Conservation (phyloP, 805 yeast genomes). For the Saccharomycopsis synnaedendra region DNA sequence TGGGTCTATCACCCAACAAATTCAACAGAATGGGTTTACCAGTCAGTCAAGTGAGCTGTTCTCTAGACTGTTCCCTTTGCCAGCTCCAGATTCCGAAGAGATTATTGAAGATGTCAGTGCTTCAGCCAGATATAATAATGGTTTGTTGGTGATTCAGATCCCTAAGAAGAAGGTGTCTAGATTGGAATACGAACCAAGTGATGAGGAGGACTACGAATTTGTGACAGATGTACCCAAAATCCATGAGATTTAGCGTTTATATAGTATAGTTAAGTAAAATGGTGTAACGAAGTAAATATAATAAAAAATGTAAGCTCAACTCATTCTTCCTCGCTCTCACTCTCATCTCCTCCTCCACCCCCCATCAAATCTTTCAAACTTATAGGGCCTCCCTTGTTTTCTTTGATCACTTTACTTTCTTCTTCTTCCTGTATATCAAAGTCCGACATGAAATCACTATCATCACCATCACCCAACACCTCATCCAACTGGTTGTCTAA, state of each 20-base stretch:
- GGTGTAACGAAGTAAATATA: too few relatives aligned
- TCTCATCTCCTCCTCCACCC: not conserved
- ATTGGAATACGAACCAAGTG: too few relatives aligned
- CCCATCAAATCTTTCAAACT: conserved; percentile 1
- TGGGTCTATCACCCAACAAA: conserved; percentile 4
- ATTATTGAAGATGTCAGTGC: conserved; percentile 1
- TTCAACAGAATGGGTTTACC: conserved; percentile 4
- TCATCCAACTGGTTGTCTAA: not conserved
- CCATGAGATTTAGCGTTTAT: not conserved
- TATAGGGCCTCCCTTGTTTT: not conserved
- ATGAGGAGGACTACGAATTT: too few relatives aligned
- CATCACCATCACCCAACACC: not conserved
- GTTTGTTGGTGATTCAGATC: conserved; percentile 4
- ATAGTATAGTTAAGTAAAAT: too few relatives aligned
- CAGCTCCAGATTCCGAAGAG: not conserved
- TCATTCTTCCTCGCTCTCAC: not conserved
- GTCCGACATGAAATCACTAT: not conserved
- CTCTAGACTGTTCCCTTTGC: not conserved
- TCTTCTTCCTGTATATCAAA: conserved; percentile 1
- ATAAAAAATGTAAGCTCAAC: not conserved
- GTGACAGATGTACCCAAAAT: not conserved
- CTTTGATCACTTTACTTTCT: not conserved
- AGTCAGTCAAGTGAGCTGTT: conserved; percentile 1
- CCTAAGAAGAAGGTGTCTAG: not conserved
- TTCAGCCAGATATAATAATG: conserved; percentile 1